These are phyloP conservation scores for Globisporangium heterothallicum DNA, from an alignment of 352 stramenopile genomes.

Conservation along the genomic window DNA sequence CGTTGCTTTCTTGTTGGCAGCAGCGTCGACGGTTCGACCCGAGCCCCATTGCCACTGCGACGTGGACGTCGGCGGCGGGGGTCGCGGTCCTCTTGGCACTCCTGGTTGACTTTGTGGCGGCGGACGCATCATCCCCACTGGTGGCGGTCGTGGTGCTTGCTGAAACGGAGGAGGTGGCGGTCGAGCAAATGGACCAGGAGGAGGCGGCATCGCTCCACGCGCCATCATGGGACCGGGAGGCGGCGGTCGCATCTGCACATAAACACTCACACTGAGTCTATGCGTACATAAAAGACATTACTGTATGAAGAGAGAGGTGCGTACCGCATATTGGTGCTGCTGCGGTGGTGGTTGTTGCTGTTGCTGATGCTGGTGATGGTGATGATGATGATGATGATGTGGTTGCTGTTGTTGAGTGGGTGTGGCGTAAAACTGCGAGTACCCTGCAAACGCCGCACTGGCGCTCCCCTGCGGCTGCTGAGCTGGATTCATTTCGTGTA, in stretches of 20 bases:
- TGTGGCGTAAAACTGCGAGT: slow-evolving; percentile 60
- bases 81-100: not conserved
- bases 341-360: slow-evolving; percentile 7
- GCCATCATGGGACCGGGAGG: slow-evolving; percentile 23
- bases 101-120: slow-evolving; percentile 12
- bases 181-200: slow-evolving; percentile 7
- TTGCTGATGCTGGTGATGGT: not conserved
- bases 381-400: slow-evolving; percentile 6
- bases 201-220: slow-evolving; percentile 4
- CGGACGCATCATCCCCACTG: slow-evolving; percentile 8
- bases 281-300: not conserved
- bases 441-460: slow-evolving; percentile 50
- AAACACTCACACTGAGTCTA: not conserved
- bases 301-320: not conserved
- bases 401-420: slow-evolving; percentile 9
- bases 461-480: slow-evolving; percentile 26
- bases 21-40: slow-evolving; percentile 13
- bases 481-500: slow-evolving; percentile 21
- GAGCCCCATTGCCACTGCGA: slow-evolving; percentile 72
- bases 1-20: slow-evolving; percentile 13
- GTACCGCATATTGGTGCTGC: slow-evolving; percentile 6
- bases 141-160: slow-evolving; percentile 11
- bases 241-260: slow-evolving; percentile 28
- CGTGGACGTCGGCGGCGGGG: slow-evolving; percentile 15
- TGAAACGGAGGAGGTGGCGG: slow-evolving; percentile 10